Evolutionary conservation across 805 yeast species (phyloP).

Genomic region (Saccharomycopsis synnaedendra): DNA sequence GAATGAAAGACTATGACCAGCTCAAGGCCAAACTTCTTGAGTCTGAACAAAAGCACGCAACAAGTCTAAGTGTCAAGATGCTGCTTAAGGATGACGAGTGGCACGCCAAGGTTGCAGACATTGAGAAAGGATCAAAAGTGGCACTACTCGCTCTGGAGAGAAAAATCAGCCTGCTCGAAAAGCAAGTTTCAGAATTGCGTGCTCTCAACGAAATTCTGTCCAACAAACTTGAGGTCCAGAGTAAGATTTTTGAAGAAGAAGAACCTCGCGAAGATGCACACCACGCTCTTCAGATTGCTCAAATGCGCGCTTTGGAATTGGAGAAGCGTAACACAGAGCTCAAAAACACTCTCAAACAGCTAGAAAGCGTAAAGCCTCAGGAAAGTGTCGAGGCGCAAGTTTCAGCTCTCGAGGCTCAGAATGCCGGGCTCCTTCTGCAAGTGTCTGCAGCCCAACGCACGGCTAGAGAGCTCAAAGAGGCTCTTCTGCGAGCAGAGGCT

Average conservation of each 20-base stretch:
- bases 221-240: constrained; percentile 40
- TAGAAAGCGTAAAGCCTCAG: neutral
- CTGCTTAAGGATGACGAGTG: constrained; percentile 68
- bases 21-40: constrained; percentile 50
- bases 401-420: constrained; percentile 19
- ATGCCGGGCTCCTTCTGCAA: constrained; percentile 19
- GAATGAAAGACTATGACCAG: constrained; percentile 69
- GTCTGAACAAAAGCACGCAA: constrained; percentile 50
- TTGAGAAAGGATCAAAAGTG: constrained; percentile 54
- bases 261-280: constrained; percentile 19
- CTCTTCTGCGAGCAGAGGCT: constrained; percentile 23
- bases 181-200: constrained; percentile 52
- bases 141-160: constrained; percentile 41
- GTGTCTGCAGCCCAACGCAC: constrained; percentile 22
- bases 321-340: constrained; percentile 72
- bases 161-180: constrained; percentile 40
- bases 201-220: constrained; percentile 55
- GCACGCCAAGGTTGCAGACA: constrained; percentile 58
- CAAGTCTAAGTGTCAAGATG: constrained; percentile 39
- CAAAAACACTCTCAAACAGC: constrained; percentile 40
- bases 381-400: constrained; percentile 16
- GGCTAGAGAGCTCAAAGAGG: constrained; percentile 26
- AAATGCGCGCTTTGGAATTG: constrained; percentile 54
- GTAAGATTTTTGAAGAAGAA: constrained; percentile 29
- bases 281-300: constrained; percentile 45